Evolutionary conservation across 1,139 yeast genomes (phyloP), one percentile per base, ranked within the genome.

Genomic region (Zygosaccharomyces pseudobailii): DNA sequence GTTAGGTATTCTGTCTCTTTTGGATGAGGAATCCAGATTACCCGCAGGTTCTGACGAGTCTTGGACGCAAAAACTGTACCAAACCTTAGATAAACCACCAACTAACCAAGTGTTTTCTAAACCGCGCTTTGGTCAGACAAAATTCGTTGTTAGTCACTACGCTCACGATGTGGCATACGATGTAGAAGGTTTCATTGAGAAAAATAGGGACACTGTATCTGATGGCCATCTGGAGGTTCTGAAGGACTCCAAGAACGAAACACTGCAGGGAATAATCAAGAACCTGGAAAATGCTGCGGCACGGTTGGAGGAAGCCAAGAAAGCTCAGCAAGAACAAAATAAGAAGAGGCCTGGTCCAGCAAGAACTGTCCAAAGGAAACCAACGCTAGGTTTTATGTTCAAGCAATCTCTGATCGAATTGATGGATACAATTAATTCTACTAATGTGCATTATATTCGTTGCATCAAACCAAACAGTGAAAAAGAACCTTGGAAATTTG

Each of bases 391-490:
- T 35, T 86, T 95, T 6, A 88, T 90, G 69, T 92, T 92, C 76
- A 92, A 92, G 67, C 83, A 83, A 52, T 90, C 97, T 4, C 77
- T 92, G 69, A 86, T 88, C 57, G 97, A 90, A 59, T 79, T 92
- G 57, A 92, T 92, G 98, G 75, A 73, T 45, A 92, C 97, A 1
- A 92, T 92, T 52, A 81, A 90, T 67, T 85, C 96, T 1, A 92
- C 97, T 1, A 90, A 92, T 64, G 98, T 85, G 36, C 98, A 92
- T 68, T 92, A 92, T 64, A 92, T 92, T 63, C 85, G 98, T 67
- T 92, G 98, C 75, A 92, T 92, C 66, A 92, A 92, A 67, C 98
- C 98, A 7, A 92, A 92, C 66, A 96, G 92, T 59, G 83, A 81
- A 51, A 92, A 92, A 69, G 83, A 80, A 50, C 96, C 98, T 3